Conservation (phyloP, 2,329 filamentous ascomycete species). For the Myriosclerotinia duriaeana region DNA sequence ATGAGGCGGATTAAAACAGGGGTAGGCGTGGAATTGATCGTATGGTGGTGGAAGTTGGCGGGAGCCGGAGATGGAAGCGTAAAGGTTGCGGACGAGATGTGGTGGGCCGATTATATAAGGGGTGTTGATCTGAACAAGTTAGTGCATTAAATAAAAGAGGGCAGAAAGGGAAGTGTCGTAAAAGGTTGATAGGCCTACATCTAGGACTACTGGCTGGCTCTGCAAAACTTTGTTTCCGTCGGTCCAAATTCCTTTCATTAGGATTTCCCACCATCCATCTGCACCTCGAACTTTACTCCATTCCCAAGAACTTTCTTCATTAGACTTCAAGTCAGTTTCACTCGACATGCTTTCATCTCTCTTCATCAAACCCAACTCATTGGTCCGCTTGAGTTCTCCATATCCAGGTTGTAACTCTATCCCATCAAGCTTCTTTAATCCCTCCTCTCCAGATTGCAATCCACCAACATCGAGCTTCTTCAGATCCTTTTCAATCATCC, state of each 20-base stretch:
- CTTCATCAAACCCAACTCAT: constrained; percentile 23
- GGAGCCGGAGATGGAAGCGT: constrained; percentile 31
- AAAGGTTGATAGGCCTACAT: constrained; percentile 21
- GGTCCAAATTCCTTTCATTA: constrained; percentile 31
- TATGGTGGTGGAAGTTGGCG: constrained; percentile 28
- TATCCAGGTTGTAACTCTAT: neutral
- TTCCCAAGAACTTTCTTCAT: constrained; percentile 27
- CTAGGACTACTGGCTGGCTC: constrained; percentile 31
- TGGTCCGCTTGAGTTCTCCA: constrained; percentile 8
- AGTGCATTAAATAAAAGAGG: neutral
- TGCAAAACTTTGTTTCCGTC: constrained; percentile 29
- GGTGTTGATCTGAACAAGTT: constrained; percentile 30
- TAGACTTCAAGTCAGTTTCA: neutral
- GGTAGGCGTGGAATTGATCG: constrained; percentile 33
- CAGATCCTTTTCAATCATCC: constrained; percentile 12
- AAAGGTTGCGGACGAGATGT: constrained; percentile 29
- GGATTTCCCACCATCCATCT: constrained; percentile 35
- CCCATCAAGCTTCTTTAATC: neutral
- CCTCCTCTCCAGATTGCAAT: neutral
- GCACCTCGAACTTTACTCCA: constrained; percentile 33
- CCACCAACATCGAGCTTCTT: neutral
- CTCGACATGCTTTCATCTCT: constrained; percentile 2
- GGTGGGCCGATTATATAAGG: constrained; percentile 33
- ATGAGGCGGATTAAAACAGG: constrained; percentile 31
- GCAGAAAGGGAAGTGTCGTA: neutral